Base-by-base conservation (phyloP, 208 protist genomes). In the Trypanosoma lewisi region DNA sequence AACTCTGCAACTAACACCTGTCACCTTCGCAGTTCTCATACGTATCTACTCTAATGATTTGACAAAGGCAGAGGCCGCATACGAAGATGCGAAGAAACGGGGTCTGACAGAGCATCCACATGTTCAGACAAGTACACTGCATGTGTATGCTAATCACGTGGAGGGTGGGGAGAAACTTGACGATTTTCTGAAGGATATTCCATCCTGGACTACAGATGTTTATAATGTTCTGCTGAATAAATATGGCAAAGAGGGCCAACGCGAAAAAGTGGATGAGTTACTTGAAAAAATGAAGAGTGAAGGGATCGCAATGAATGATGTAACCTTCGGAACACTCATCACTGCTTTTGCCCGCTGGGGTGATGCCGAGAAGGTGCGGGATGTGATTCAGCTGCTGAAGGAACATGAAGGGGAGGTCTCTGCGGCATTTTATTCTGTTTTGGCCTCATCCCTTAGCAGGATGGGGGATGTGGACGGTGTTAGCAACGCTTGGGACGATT, bases 281-380 rank as follows among this genome's bases (percentile, higher is more conserved):
- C 54, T 95, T 27, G 72, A 93, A 28, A 89, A 85, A 51, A 91
- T 95, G 85, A 80, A 87, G 55, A 47, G 70, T n/a, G 78, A 93
- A 27, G 56, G 67, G 4, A 75, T 90, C 8, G 54, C 70, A 34
- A 93, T 95, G 85, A 95, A 93, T 74, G 89, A 95, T 57, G 89
- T 95, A 33, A 95, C 89, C 0, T 95, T 93, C 48, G 89, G 89
- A 37, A 95, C 89, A 5, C 70, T 93, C n/a, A 87, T 94, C 42
- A 94, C 88, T 41, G 79, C 81, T 33, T 94, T 89, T 53, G 85
- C 79, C 6, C 84, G 85, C 21, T 92, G 84, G 85, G 82, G 84
- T 0, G 74, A 92, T 27, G 51, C 56, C 21, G 80, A 78, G 8
- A 82, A 79, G 69, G 85, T 94, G 45, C 72, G 80, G 16, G 83